These are phyloP conservation scores for Hygrophila difformis DNA, from an alignment of 257 asterid genomes.

Conservation along the genomic window DNA sequence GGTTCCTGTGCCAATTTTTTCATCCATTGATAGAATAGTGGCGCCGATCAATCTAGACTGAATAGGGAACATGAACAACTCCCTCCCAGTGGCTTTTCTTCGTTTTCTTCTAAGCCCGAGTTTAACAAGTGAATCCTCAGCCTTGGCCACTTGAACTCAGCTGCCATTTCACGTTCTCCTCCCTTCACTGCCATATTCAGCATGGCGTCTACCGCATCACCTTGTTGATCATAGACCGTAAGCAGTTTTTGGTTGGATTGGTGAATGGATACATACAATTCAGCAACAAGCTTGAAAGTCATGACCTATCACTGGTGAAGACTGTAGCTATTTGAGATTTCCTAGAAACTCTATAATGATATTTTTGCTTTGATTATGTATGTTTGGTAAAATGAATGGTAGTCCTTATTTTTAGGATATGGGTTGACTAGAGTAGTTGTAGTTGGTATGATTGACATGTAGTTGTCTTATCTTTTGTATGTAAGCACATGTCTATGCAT, in stretches of 20 bases:
- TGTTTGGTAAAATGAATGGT: too few species aligned
- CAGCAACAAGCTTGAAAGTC: slow-evolving; percentile 75
- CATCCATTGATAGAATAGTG: slow-evolving; percentile 89
- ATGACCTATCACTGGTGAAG: slow-evolving; percentile 73
- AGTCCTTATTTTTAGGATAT: too few species aligned
- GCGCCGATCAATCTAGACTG: slow-evolving; percentile 86
- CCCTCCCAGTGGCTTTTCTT: slow-evolving; percentile 38
- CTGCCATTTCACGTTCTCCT: slow-evolving; percentile 56
- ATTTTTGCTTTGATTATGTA: too few species aligned
- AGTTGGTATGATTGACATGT: too few species aligned
- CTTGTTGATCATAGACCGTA: slow-evolving; percentile 70
- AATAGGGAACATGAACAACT: slow-evolving; percentile 77
- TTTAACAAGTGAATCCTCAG: slow-evolving; percentile 44
- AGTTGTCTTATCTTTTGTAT: too few species aligned
- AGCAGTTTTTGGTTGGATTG: slow-evolving; percentile 47
- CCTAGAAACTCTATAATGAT: too few species aligned
- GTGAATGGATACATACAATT: slow-evolving; percentile 78
- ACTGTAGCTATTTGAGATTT: too few species aligned
- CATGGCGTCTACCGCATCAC: slow-evolving; percentile 72
- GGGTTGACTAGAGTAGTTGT: too few species aligned
- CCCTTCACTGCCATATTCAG: slow-evolving; percentile 42
- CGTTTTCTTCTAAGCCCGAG: slow-evolving; percentile 37
- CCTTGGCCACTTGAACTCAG: slow-evolving; percentile 93
- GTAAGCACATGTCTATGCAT: too few species aligned
- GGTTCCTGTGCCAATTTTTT: slow-evolving; percentile 64